Conservation (phyloP, 2,329 filamentous ascomycete genomes). For the Westerdykella ornata region DNA sequence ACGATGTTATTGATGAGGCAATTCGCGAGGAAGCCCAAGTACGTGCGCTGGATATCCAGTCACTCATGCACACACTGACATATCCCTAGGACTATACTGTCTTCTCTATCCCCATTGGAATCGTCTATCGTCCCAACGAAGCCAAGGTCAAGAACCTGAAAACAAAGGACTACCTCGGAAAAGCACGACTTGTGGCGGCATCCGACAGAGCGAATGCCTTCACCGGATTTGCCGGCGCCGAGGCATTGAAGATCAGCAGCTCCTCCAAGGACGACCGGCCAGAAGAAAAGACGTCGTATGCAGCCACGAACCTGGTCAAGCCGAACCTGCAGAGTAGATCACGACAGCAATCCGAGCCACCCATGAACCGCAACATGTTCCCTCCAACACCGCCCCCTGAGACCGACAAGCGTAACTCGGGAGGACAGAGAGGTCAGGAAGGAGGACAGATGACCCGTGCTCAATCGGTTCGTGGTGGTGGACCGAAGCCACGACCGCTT, state of each 20-base stretch:
- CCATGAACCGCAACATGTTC: conserved; percentile 72
- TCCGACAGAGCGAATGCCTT: conserved; percentile 75
- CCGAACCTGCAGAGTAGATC: conserved; percentile 68
- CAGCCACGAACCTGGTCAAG: conserved; percentile 87
- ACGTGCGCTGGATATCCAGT: conserved; percentile 11
- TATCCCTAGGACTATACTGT: conserved; percentile 78
- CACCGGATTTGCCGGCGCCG: conserved; percentile 72
- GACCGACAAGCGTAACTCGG: conserved; percentile 54
- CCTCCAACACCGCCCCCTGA: conserved; percentile 98
- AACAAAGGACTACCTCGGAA: conserved; percentile 94
- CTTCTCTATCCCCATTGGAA: conserved; percentile 94
- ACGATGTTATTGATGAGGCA: conserved; percentile 96
- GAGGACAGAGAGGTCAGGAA: conserved; percentile 7
- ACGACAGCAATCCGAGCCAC: conserved; percentile 79
- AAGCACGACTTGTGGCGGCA: conserved; percentile 86
- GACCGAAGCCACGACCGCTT: conserved; percentile 44
- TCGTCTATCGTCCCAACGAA: conserved; percentile 91
- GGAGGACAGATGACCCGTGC: conserved; percentile 41
- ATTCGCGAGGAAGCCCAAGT: conserved; percentile 91
- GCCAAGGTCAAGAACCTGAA: conserved; percentile 98
- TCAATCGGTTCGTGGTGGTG: conserved; percentile 44
- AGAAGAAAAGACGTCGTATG: conserved; percentile 78
- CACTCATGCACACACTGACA: conserved; percentile 21
- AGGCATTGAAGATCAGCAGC: conserved; percentile 62
- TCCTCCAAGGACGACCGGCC: conserved; percentile 71